Percentiles rank a stretch among this genome's conserved stretches.
phyloP scores from a whole-genome alignment of 108 stramenopile genomes.

The Skeletonema tropicum region DNA sequence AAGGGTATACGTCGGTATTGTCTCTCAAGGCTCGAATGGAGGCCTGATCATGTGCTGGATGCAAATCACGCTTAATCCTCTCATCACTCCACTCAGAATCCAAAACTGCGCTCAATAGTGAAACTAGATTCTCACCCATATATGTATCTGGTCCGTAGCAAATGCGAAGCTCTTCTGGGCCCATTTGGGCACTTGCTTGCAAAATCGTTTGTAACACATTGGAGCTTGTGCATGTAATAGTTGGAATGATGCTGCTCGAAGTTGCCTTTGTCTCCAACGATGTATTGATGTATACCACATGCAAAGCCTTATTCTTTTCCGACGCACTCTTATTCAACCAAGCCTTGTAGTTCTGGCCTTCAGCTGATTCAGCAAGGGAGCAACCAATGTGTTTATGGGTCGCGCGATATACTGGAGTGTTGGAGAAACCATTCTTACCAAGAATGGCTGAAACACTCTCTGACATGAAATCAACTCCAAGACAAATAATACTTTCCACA shows the following conservation, averaged over 20 bases:
- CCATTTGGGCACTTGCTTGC: constrained; percentile 87
- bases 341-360: constrained; percentile 79
- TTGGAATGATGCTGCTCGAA: constrained; percentile 79
- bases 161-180: constrained; percentile 59
- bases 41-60: constrained; percentile 64
- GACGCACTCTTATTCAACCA: constrained; percentile 68
- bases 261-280: constrained; percentile 92
- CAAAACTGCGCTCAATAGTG: constrained; percentile 65
- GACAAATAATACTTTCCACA: constrained; percentile 70
- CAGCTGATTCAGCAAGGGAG: constrained; percentile 91
- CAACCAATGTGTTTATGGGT: constrained; percentile 81
- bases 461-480: constrained; percentile 97
- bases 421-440: constrained; percentile 65
- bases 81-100: constrained; percentile 66
- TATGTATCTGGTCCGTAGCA: constrained; percentile 96
- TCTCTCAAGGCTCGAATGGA: constrained; percentile 61
- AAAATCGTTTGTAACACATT: constrained; percentile 92
- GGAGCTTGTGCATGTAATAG: constrained; percentile 92
- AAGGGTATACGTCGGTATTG: constrained; percentile 75
- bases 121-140: constrained; percentile 93
- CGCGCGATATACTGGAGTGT: constrained; percentile 90
- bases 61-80: constrained; percentile 64
- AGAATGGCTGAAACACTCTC: constrained; percentile 90
- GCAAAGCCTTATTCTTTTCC: constrained; percentile 49
- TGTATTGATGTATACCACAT: constrained; percentile 98